Conservation (phyloP, 2,329 filamentous ascomycete genomes). For the Verticillium dahliae region DNA sequence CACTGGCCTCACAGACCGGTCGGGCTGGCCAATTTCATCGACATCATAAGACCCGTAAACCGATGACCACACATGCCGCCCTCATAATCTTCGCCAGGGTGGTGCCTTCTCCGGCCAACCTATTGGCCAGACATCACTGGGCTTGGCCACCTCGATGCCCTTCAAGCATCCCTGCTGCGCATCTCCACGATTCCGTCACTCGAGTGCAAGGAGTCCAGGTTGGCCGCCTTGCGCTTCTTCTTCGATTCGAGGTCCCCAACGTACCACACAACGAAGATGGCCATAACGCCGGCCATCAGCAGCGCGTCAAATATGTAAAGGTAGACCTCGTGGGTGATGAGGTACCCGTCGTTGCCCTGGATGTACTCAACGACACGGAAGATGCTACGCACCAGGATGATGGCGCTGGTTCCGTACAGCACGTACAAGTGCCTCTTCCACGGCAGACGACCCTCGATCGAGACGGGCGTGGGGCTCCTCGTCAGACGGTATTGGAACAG, state of each 20-base stretch:
- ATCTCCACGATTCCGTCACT: neutral
- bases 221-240: neutral
- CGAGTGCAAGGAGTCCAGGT: neutral
- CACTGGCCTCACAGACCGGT: too few relatives aligned
- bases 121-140: neutral
- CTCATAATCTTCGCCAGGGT: neutral
- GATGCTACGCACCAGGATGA: conserved; percentile 41
- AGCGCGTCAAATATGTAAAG: conserved; percentile 28
- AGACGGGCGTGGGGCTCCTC: conserved; percentile 15
- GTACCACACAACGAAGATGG: conserved; percentile 6
- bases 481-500: conserved; percentile 41
- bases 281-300: conserved; percentile 19
- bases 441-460: conserved; percentile 33
- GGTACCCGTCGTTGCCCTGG: conserved; percentile 31
- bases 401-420: conserved; percentile 33
- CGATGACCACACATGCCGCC: too few relatives aligned
- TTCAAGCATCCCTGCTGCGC: neutral
- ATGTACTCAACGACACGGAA: conserved; percentile 43
- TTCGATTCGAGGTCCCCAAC: neutral
- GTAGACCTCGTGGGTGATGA: conserved; percentile 36
- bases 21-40: too few relatives aligned
- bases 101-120: neutral
- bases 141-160: too few relatives aligned
- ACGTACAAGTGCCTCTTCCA: conserved; percentile 18
- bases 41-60: too few relatives aligned